phyloP scores from a whole-genome alignment of 2,329 filamentous ascomycete genomes.

The Truncatella angustata region DNA sequence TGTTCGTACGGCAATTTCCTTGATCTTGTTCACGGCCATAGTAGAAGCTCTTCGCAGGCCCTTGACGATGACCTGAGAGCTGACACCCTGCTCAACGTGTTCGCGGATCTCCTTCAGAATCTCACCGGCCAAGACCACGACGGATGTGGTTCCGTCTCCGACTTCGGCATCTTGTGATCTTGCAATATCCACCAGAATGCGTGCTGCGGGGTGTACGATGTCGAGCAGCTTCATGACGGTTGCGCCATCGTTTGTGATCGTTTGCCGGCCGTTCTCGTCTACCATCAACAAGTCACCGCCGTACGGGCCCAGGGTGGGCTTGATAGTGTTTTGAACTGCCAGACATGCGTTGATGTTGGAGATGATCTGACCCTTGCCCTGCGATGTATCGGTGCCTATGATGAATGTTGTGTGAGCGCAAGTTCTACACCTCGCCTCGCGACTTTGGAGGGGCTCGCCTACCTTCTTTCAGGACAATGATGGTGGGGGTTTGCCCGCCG shows the following conservation, averaged over 20 bases:
- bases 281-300: conserved; percentile 95
- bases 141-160: conserved; percentile 94
- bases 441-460: conserved; percentile 38
- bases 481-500: conserved; percentile 94
- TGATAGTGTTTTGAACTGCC: conserved; percentile 92
- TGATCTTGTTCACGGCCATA: conserved; percentile 98
- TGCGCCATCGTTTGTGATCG: conserved; percentile 98
- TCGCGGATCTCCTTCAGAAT: conserved; percentile 97
- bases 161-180: conserved; percentile 99
- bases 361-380: conserved; percentile 93
- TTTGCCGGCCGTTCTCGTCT: conserved; percentile 91
- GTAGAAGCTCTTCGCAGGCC: conserved; percentile 81
- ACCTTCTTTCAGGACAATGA: conserved; percentile 98
- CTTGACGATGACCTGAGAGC: conserved; percentile 97
- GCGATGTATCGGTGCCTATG: conserved; percentile 91
- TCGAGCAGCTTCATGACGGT: conserved; percentile 99
- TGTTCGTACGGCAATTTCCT: conserved; percentile 90
- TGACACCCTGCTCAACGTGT: conserved; percentile 93
- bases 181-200: conserved; percentile 96
- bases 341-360: conserved; percentile 99
- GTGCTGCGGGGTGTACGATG: conserved; percentile 95
- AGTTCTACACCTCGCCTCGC: not conserved
- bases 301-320: conserved; percentile 93
- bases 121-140: conserved; percentile 95
- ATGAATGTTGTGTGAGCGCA: conserved; percentile 9